Conservation (phyloP, 257 asterid genomes). For the Euphrasia confusa region DNA sequence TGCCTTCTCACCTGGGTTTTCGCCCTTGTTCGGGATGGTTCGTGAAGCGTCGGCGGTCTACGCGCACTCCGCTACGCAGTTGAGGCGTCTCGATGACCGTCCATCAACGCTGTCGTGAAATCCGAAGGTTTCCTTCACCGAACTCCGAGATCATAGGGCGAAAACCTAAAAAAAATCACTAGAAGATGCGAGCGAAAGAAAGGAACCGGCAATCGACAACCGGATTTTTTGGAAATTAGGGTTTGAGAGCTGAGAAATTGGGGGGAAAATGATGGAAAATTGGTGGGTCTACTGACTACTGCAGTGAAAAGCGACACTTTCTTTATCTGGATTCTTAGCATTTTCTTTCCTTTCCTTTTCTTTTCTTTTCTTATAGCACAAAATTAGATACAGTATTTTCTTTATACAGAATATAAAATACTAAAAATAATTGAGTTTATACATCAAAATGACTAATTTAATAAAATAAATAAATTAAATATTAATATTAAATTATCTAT, state of each 20-base stretch:
- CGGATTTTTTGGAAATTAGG: constrained; percentile 25
- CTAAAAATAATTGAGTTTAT: too few species aligned
- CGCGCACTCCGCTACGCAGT: constrained; percentile 44
- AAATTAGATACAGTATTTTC: too few species aligned
- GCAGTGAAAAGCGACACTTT: too few species aligned
- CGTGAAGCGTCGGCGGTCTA: constrained; percentile 30
- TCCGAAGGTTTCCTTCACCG: constrained; percentile 23
- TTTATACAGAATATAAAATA: too few species aligned
- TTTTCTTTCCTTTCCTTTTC: too few species aligned
- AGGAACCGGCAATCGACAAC: constrained; percentile 8
- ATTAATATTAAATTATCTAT: too few species aligned
- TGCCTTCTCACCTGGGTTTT: constrained; percentile 11
- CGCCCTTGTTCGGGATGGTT: constrained; percentile 5
- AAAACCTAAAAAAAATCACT: background rate
- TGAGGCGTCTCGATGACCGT: constrained; percentile 34
- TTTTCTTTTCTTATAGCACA: too few species aligned
- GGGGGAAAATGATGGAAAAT: constrained; percentile 30
- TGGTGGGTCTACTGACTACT: too few species aligned
- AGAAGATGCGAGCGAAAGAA: too few species aligned
- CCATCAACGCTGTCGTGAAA: constrained; percentile 33
- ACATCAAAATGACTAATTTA: too few species aligned
- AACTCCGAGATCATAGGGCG: constrained; percentile 22
- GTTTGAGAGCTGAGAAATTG: constrained; percentile 27
- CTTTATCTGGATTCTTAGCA: too few species aligned
- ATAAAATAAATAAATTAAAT: too few species aligned